Conservation (phyloP, 1,139 yeast species). For the Kurtzmaniella quercitrusa region DNA sequence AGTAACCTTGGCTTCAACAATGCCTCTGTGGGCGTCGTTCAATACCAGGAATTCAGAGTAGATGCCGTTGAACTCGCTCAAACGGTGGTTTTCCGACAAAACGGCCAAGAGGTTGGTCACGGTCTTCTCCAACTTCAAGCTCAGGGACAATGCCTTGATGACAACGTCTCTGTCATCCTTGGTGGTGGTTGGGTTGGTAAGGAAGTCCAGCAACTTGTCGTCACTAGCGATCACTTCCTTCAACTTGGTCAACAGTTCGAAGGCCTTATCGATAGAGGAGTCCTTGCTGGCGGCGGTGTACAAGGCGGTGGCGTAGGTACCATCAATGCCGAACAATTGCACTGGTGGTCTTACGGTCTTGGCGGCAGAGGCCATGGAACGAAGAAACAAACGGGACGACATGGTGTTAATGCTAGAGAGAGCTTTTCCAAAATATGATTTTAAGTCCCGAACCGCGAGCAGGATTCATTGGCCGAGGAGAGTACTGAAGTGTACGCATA, state of each 20-base stretch:
- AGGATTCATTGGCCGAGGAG: slow-evolving; percentile 5
- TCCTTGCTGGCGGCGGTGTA: slow-evolving; percentile 89
- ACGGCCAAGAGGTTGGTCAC: slow-evolving; percentile 78
- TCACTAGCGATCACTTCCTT: slow-evolving; percentile 58
- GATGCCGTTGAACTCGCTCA: slow-evolving; percentile 62
- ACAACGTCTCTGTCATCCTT: slow-evolving; percentile 69
- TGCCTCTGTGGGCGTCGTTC: slow-evolving; percentile 86
- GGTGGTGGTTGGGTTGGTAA: slow-evolving; percentile 83
- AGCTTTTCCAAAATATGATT: not conserved
- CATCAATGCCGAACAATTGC: slow-evolving; percentile 92
- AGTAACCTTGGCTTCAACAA: slow-evolving; percentile 91
- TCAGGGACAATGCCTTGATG: slow-evolving; percentile 55
- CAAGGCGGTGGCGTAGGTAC: slow-evolving; percentile 94
- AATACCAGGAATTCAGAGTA: slow-evolving; percentile 70
- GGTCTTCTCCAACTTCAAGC: slow-evolving; percentile 65
- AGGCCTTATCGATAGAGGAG: slow-evolving; percentile 70
- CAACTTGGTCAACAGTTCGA: slow-evolving; percentile 61
- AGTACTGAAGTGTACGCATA: slow-evolving; percentile 5
- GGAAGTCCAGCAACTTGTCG: slow-evolving; percentile 54
- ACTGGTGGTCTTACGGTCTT: slow-evolving; percentile 77
- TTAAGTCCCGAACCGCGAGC: slow-evolving; percentile 1
- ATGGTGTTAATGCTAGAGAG: slow-evolving; percentile 22
- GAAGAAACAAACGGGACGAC: slow-evolving; percentile 66
- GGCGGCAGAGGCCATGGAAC: slow-evolving; percentile 67
- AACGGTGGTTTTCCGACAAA: slow-evolving; percentile 93